A percentile compares a stretch with the other conserved stretches of the same genome.
These are phyloP conservation scores for Candida andamanensis DNA, from an alignment of 805 yeast genomes.

Conservation along the genomic window DNA sequence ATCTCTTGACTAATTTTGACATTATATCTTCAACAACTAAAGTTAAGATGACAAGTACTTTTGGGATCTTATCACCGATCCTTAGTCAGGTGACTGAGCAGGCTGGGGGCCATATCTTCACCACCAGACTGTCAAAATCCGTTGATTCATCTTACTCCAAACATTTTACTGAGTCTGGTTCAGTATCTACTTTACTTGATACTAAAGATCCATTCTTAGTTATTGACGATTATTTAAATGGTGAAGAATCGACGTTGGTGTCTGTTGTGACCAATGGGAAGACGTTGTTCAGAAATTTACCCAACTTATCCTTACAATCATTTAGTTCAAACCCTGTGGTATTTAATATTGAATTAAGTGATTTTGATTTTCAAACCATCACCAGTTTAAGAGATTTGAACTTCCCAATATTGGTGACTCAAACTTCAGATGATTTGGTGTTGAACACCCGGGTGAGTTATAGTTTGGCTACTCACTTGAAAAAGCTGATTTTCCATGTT, in stretches of 20 bases:
- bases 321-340: conserved; percentile 44
- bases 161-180: conserved; percentile 16
- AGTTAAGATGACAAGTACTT: conserved; percentile 3
- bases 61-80: conserved; percentile 9
- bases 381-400: conserved; percentile 72
- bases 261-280: conserved; percentile 50
- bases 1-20: too few relatives aligned
- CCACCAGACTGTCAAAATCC: conserved; percentile 45
- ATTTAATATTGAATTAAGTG: conserved; percentile 55
- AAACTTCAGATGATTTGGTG: conserved; percentile 43
- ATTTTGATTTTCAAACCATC: conserved; percentile 62
- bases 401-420: conserved; percentile 64
- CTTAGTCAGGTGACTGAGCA: conserved; percentile 25
- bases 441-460: conserved; percentile 56
- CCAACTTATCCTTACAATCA: conserved; percentile 42
- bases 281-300: conserved; percentile 54
- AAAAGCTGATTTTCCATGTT: conserved; percentile 69
- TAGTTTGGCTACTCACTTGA: conserved; percentile 44
- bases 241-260: conserved; percentile 1
- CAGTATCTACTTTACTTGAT: conserved; percentile 24
- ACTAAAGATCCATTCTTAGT: conserved; percentile 51
- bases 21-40: too few relatives aligned
- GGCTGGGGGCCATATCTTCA: conserved; percentile 31
- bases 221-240: conserved; percentile 29
- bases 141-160: conserved; percentile 28